Evolutionary conservation across 2,329 filamentous ascomycete genomes (phyloP), one percentile per base, ranked within the genome.

Genomic region (Colletotrichum incanum): DNA sequence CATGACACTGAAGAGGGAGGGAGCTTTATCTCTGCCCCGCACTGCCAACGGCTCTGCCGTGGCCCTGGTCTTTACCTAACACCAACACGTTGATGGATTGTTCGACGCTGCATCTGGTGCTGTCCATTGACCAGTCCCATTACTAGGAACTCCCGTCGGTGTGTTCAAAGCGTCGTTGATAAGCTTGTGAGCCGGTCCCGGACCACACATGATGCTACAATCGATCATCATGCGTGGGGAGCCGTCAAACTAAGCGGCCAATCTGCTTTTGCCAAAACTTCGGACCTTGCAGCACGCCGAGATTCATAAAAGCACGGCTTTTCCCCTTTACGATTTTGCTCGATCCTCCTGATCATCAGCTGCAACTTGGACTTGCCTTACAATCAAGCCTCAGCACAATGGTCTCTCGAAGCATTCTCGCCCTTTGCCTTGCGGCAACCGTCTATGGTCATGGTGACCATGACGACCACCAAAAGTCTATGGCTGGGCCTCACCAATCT

Each of bases 401-500:
- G 81, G 31, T 80, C 49, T 74, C 75, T 31, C 69, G 73, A 4
- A 73, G 75, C 64, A 70, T 85, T 26, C 55, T 85, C 31, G 69
- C 78, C 18, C 75, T 86, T 20, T 80, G 84, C 71, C 82, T 87
- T 58, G 86, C 85, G 39, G 86, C 87, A 55, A 76, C 86, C 64
- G 90, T 84, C 31, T 80, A 86, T 67, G 91, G 90, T 65, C 93
- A 94, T 77, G 87, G 86, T 61, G 83, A 84, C 66, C 86, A 90
- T 72, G 85, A 89, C 54, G 78, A 85, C 56, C 92, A 94, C 55
- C 92, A 94, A 79, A 86, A 88, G 71, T 82, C 88, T 55, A 84
- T 93, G 61, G 83, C 88, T 37, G 94, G 94, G 0, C 94, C 94
- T 52, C 92, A 92, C 76, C 86, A 93, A 80, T 88, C 90, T 37